A percentile compares a stretch with the other conserved stretches of the same genome.
Conservation (phyloP, 2,329 filamentous ascomycete species). For the Colletotrichum costaricense region DNA sequence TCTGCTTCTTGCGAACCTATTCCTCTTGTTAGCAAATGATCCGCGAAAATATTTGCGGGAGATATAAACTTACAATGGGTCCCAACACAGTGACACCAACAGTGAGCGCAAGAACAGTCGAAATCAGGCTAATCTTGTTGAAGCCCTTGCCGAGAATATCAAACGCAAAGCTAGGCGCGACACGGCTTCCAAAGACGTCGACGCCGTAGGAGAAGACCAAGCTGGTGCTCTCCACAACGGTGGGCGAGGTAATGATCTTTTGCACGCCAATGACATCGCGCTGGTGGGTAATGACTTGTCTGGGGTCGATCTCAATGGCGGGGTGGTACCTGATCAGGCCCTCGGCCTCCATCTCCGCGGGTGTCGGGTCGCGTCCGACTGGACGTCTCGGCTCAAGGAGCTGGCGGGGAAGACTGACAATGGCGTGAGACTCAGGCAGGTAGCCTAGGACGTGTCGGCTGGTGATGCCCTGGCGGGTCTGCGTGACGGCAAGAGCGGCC, state of each 20-base stretch:
- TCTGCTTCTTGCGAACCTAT: constrained; percentile 73
- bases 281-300: constrained; percentile 82
- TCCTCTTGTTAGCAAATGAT: constrained; percentile 44
- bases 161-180: constrained; percentile 90
- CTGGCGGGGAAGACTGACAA: constrained; percentile 82
- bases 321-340: constrained; percentile 83
- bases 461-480: constrained; percentile 92
- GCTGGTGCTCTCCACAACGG: constrained; percentile 90
- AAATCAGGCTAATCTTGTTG: constrained; percentile 86
- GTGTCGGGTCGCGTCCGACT: constrained; percentile 83
- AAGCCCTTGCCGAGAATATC: constrained; percentile 95
- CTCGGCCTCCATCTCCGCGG: constrained; percentile 81
- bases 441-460: constrained; percentile 84
- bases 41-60: neutral
- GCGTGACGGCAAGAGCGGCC: constrained; percentile 82
- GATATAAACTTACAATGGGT: constrained; percentile 77
- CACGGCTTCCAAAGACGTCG: constrained; percentile 88
- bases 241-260: constrained; percentile 79
- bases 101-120: constrained; percentile 84
- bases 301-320: constrained; percentile 84
- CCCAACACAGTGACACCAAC: constrained; percentile 81
- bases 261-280: constrained; percentile 83
- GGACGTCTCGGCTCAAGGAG: constrained; percentile 89
- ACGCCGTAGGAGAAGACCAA: constrained; percentile 88
- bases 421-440: constrained; percentile 76